Evolutionary conservation across 1,139 yeast species (phyloP).

Genomic region (Geotrichum citri-aurantii): DNA sequence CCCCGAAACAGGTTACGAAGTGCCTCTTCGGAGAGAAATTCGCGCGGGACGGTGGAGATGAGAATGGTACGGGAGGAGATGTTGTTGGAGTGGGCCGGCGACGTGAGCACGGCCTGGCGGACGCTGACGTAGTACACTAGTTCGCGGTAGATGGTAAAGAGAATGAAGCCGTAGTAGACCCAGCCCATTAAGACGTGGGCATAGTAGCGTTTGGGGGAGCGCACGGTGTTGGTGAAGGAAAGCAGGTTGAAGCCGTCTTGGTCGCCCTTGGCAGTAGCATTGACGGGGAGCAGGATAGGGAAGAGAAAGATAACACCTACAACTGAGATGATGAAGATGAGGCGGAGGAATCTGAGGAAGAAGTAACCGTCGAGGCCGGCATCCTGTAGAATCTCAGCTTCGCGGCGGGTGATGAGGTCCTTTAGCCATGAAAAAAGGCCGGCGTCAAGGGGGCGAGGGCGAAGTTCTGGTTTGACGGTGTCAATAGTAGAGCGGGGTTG

Average conservation of each 20-base stretch:
- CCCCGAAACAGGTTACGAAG: slow-evolving; percentile 57
- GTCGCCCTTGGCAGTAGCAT: slow-evolving; percentile 62
- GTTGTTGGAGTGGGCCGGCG: slow-evolving; percentile 70
- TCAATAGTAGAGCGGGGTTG: slow-evolving; percentile 71
- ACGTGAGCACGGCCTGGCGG: slow-evolving; percentile 72
- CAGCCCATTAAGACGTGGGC: slow-evolving; percentile 84
- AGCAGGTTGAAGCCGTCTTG: slow-evolving; percentile 66
- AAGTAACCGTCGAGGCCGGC: slow-evolving; percentile 90
- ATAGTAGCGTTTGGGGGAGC: slow-evolving; percentile 57
- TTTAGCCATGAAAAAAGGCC: slow-evolving; percentile 35
- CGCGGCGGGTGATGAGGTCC: slow-evolving; percentile 47
- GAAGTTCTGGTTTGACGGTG: slow-evolving; percentile 39
- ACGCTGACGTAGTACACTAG: slow-evolving; percentile 71
- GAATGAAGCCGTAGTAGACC: slow-evolving; percentile 64
- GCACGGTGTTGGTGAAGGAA: slow-evolving; percentile 66
- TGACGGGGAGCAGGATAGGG: slow-evolving; percentile 82
- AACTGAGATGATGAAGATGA: slow-evolving; percentile 53
- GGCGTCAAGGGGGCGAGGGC: slow-evolving; percentile 34
- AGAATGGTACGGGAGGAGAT: slow-evolving; percentile 74
- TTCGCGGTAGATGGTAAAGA: slow-evolving; percentile 75
- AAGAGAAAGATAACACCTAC: slow-evolving; percentile 62
- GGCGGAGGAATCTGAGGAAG: slow-evolving; percentile 68
- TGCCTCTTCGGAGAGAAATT: slow-evolving; percentile 56
- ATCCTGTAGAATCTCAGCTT: slow-evolving; percentile 65
- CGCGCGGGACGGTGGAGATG: slow-evolving; percentile 73